phyloP scores from a whole-genome alignment of 1,284 basidiomycete species.

The Apiotrichum gracile region DNA sequence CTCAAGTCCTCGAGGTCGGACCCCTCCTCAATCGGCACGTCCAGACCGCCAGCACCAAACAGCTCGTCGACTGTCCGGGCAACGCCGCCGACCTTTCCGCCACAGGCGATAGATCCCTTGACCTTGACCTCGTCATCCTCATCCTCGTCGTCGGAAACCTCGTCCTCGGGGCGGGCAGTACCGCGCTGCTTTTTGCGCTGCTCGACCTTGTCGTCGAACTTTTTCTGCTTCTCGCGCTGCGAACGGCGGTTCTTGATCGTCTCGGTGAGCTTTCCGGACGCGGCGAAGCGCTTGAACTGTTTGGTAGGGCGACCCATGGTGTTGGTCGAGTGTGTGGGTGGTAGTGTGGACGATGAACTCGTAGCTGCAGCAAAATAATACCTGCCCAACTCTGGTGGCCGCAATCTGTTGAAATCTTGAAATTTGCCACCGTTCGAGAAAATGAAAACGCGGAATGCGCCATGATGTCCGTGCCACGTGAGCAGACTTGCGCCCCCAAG shows the following conservation, averaged over 20 bases:
- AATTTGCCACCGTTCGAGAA: no score
- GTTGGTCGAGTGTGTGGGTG: constrained; percentile 1
- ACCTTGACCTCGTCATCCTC: constrained; percentile 32
- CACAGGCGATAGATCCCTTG: constrained; percentile 35
- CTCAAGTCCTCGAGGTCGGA: constrained; percentile 58
- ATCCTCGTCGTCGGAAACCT: constrained; percentile 50
- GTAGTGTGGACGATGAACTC: neutral
- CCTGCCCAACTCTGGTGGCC: no score
- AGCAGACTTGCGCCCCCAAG: no score
- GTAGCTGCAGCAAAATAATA: neutral
- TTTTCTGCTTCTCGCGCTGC: constrained; percentile 66
- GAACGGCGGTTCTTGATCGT: constrained; percentile 72
- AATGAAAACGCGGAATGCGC: neutral
- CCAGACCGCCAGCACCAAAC: constrained; percentile 54
- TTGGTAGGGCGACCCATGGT: constrained; percentile 62
- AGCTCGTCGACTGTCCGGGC: constrained; percentile 69
- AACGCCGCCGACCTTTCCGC: constrained; percentile 37
- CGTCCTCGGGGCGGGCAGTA: constrained; percentile 25
- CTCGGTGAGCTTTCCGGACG: constrained; percentile 78
- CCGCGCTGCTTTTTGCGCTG: constrained; percentile 42
- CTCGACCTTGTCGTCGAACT: constrained; percentile 55
- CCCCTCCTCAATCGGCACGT: constrained; percentile 27
- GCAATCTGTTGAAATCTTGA: neutral
- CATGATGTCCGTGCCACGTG: neutral
- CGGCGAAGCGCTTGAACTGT: constrained; percentile 76